A percentile compares a stretch with the other conserved stretches of the same genome.
phyloP scores from a whole-genome alignment of 1,139 yeast species.

The Ashbya aceris region DNA sequence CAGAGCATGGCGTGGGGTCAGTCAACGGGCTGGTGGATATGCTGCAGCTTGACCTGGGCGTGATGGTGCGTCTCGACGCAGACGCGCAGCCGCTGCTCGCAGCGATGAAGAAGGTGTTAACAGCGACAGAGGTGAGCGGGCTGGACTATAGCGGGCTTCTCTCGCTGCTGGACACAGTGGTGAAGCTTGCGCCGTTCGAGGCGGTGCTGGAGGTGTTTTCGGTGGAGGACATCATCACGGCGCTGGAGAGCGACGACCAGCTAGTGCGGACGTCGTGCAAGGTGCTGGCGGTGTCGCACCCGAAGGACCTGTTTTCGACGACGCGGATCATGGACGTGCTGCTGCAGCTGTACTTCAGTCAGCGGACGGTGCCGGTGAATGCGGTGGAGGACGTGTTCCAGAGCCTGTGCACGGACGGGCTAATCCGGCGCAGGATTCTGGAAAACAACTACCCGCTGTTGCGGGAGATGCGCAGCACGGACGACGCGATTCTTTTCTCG shows the following conservation, averaged over 20 bases:
- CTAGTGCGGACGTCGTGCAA: slow-evolving; percentile 27
- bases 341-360: slow-evolving; percentile 18
- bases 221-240: slow-evolving; percentile 24
- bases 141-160: slow-evolving; percentile 22
- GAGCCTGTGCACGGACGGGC: slow-evolving; percentile 20
- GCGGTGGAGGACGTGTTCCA: slow-evolving; percentile 26
- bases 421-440: slow-evolving; percentile 27
- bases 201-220: slow-evolving; percentile 23
- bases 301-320: slow-evolving; percentile 29
- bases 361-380: slow-evolving; percentile 20
- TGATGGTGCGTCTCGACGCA: slow-evolving; percentile 8
- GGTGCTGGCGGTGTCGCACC: slow-evolving; percentile 28
- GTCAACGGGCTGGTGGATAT: slow-evolving; percentile 14
- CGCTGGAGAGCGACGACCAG: slow-evolving; percentile 24
- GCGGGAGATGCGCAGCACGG: slow-evolving; percentile 12
- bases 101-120: slow-evolving; percentile 14
- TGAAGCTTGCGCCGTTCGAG: slow-evolving; percentile 26
- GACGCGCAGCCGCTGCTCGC: slow-evolving; percentile 14
- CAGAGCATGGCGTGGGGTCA: slow-evolving; percentile 6
- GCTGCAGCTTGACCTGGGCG: slow-evolving; percentile 15
- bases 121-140: slow-evolving; percentile 6
- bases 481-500: slow-evolving; percentile 15
- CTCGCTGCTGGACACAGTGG: slow-evolving; percentile 22
- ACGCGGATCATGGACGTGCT: slow-evolving; percentile 24
- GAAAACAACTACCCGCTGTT: slow-evolving; percentile 19